Percentiles rank a stretch among this genome's conserved stretches.
These are phyloP conservation scores for Nannochloropsis granulata DNA, from an alignment of 108 stramenopile genomes.

Conservation along the genomic window DNA sequence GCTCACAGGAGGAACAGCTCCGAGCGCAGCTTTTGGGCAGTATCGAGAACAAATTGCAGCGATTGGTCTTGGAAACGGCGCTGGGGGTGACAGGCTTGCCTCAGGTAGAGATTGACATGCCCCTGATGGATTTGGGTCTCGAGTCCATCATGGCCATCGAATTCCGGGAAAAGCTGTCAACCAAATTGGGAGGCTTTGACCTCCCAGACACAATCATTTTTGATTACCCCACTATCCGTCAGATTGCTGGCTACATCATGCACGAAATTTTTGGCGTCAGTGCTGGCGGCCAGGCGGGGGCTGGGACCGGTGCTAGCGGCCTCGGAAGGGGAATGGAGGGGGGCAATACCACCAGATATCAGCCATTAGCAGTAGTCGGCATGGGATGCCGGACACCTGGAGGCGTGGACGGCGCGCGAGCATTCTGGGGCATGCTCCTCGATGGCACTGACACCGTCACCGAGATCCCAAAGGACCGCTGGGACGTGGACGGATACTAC, in stretches of 20 bases:
- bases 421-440: slow-evolving; percentile 29
- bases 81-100: background rate
- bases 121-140: background rate
- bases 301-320: background rate
- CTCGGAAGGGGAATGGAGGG: background rate
- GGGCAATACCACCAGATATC: background rate
- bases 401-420: slow-evolving; percentile 32
- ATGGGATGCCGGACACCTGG: slow-evolving; percentile 36
- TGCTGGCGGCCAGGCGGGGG: background rate
- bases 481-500: background rate
- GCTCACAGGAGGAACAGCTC: background rate
- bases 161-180: slow-evolving; percentile 7
- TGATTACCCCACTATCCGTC: slow-evolving; percentile 30
- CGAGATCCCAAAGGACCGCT: slow-evolving; percentile 23
- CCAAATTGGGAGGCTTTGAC: background rate
- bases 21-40: background rate
- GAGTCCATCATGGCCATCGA: slow-evolving; percentile 33
- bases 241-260: slow-evolving; percentile 15
- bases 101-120: background rate
- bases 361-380: slow-evolving; percentile 25
- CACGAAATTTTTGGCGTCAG: background rate
- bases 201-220: slow-evolving; percentile 23
- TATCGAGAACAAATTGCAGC: background rate
- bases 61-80: background rate
- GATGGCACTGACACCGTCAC: slow-evolving; percentile 22